Evolutionary conservation across 2,329 filamentous ascomycete genomes (phyloP).

Genomic region (Penicillium sp.): DNA sequence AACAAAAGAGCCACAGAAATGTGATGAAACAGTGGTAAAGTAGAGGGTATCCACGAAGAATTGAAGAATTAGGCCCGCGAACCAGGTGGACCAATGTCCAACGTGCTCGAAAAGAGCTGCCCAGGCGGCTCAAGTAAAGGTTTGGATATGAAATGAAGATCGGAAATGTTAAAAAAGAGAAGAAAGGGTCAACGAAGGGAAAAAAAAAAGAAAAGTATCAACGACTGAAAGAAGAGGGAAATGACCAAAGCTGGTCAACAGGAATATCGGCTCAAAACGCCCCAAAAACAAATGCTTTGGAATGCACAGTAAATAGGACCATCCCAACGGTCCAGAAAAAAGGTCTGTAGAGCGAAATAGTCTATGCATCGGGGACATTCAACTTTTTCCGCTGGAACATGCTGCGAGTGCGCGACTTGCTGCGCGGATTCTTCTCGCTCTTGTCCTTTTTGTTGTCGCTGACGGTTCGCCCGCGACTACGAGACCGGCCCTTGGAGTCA

Average conservation of each 20-base stretch:
- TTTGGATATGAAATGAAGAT: constrained; percentile 4
- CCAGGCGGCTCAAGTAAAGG: constrained; percentile 20
- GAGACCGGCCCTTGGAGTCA: constrained; percentile 29
- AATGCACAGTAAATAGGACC: constrained; percentile 15
- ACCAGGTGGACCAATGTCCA: constrained; percentile 8
- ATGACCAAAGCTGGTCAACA: constrained; percentile 6
- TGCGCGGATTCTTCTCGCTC: constrained; percentile 62
- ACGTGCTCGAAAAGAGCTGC: constrained; percentile 21
- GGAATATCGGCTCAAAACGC: constrained; percentile 14
- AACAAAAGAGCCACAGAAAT: constrained; percentile 11
- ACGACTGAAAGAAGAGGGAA: constrained; percentile 8
- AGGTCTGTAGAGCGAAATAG: constrained; percentile 6
- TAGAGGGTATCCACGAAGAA: constrained; percentile 25
- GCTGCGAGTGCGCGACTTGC: constrained; percentile 69
- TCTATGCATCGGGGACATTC: constrained; percentile 24
- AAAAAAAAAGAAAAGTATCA: constrained; percentile 7
- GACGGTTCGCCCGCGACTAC: constrained; percentile 33
- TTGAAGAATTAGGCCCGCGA: constrained; percentile 23
- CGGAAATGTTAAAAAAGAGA: constrained; percentile 9
- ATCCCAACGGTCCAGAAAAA: constrained; percentile 1
- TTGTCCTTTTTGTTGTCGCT: constrained; percentile 65
- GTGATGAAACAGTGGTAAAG: constrained; percentile 8
- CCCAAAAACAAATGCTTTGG: constrained; percentile 15
- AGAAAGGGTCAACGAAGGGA: constrained; percentile 14
- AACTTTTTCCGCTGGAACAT: constrained; percentile 64